These are phyloP conservation scores for Leccinum uliginosum DNA, from an alignment of 768 basidiomycete genomes.

Conservation along the genomic window DNA sequence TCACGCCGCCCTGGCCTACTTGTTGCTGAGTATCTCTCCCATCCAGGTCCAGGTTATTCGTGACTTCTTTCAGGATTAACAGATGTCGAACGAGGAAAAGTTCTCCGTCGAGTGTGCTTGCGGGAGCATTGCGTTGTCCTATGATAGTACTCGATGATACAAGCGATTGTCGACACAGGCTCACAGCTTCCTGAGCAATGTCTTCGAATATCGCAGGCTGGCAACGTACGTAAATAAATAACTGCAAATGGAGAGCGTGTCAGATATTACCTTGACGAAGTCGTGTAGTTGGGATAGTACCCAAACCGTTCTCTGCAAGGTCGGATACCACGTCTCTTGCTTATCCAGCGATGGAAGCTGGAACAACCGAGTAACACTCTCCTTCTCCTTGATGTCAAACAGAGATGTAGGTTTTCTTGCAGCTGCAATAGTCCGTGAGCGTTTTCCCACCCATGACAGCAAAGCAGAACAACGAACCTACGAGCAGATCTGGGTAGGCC, in stretches of 20 bases:
- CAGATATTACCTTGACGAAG: slow-evolving; percentile 74
- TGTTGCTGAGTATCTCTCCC: slow-evolving; percentile 42
- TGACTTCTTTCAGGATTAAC: slow-evolving; percentile 87
- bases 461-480: slow-evolving; percentile 42
- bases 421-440: slow-evolving; percentile 31
- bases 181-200: slow-evolving; percentile 89
- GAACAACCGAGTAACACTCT: slow-evolving; percentile 66
- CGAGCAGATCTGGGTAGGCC: slow-evolving; percentile 80
- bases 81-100: slow-evolving; percentile 90
- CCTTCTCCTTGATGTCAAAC: slow-evolving; percentile 58
- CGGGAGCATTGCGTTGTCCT: slow-evolving; percentile 41
- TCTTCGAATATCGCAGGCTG: slow-evolving; percentile 96
- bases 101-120: slow-evolving; percentile 59
- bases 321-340: slow-evolving; percentile 90
- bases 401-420: slow-evolving; percentile 42
- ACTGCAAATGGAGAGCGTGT: not conserved
- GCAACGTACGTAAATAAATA: slow-evolving; percentile 6
- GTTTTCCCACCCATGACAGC: not conserved
- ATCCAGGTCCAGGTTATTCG: slow-evolving; percentile 65
- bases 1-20: slow-evolving; percentile 49
- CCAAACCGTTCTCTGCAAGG: slow-evolving; percentile 85
- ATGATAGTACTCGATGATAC: slow-evolving; percentile 67
- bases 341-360: slow-evolving; percentile 65
- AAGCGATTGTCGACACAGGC: slow-evolving; percentile 78
- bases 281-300: slow-evolving; percentile 85